Base-by-base conservation (phyloP, 164 flowering plant species). In the Berberis thunbergii region DNA sequence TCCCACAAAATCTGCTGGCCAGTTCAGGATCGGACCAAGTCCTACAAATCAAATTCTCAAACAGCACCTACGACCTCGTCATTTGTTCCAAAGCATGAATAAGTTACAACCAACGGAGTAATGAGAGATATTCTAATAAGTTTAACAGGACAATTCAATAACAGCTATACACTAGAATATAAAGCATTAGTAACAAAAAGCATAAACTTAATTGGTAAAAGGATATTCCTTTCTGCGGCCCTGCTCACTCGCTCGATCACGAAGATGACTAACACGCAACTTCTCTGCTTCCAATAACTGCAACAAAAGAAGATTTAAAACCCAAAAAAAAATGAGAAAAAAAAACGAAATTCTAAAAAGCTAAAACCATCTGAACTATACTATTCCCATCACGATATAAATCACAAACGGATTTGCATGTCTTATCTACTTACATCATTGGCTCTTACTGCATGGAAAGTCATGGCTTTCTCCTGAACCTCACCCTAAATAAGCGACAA, bases 191-290 rank as follows among this genome's bases (percentile, higher is more conserved):
- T 4, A 48, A 48, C 7, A 48, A 4, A 48, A 6, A 7, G 10
- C 12, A 3, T n/a, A 8, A 11, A 1, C 11, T 52, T 26, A 52
- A 52, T 7, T 7, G 60, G 52, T n/a, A 77, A n/a, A 90, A 91
- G 99, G 99, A 94, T 94, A 94, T 91, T 91, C 93, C 63, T 89
- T 94, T 69, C 83, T 78, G 40, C 77, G 91, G 49, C 99, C 99
- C 56, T 65, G 72, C 56, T 94, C 99, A 80, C 97, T 94, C 49
- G 99, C 99, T 56, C 99, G 87, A 75, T 91, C 99, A 72, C 99
- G 89, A 66, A 94, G 96, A 84, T 94, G 96, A 75, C 84, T 77
- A 40, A 94, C 83, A 60, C 95, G 84, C 64, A 80, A 57, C 41
- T 74, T 79, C 83, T 94, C 99, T 12, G 91, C 58, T 69, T 94